These are phyloP conservation scores for Herpetomonas tarakana DNA, from an alignment of 208 protist species.

Conservation along the genomic window DNA sequence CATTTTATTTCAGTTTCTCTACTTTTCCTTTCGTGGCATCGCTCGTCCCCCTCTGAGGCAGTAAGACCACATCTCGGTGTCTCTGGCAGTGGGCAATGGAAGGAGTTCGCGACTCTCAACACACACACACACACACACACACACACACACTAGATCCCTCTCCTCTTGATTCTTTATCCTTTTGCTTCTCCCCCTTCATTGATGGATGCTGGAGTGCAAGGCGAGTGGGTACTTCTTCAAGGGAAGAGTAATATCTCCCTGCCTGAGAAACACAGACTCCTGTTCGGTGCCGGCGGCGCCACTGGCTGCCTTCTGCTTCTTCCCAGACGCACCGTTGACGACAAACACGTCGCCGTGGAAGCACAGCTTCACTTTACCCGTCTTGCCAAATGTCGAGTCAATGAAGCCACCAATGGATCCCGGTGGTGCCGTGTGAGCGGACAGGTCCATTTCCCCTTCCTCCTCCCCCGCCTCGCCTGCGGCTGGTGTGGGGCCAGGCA, in stretches of 20 bases:
- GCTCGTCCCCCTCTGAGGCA: not conserved
- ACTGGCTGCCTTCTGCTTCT: conserved; percentile 18
- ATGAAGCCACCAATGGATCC: conserved; percentile 35
- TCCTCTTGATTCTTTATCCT: too few species aligned
- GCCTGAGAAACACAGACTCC: conserved; percentile 5
- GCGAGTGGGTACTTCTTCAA: conserved; percentile 74
- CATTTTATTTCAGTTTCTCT: conserved; percentile 9
- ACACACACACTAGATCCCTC: too few species aligned
- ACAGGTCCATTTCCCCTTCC: not conserved
- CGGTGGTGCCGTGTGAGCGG: not conserved
- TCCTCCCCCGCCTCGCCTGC: conserved; percentile 7
- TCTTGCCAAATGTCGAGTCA: conserved; percentile 81
- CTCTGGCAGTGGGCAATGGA: not conserved
- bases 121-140: not conserved
- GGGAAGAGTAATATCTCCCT: conserved; percentile 40
- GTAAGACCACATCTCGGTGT: conserved; percentile 2
- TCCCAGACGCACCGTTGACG: not conserved
- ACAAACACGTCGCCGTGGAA: conserved; percentile 56
- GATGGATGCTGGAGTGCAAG: conserved; percentile 41
- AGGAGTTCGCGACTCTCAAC: not conserved
- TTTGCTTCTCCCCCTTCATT: too few species aligned
- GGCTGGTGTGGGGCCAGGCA: conserved; percentile 4
- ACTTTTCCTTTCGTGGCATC: not conserved
- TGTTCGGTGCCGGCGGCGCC: conserved; percentile 1
- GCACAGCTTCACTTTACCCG: conserved; percentile 68